phyloP scores from a whole-genome alignment of 495 filamentous ascomycete species.

The Penicillium malachiteum region DNA sequence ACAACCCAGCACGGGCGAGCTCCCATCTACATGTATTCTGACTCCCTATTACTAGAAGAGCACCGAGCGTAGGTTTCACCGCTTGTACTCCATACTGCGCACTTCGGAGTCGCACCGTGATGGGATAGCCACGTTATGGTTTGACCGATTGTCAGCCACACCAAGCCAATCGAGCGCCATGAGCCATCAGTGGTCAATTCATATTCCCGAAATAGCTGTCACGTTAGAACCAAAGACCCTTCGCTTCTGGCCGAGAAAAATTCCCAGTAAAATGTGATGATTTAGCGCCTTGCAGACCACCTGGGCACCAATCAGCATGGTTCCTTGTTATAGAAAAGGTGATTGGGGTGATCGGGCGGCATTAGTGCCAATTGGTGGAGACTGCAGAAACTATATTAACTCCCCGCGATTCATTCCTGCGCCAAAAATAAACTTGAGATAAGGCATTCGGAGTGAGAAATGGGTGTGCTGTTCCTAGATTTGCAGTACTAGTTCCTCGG shows the following conservation, averaged over 20 bases:
- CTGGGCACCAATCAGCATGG: slow-evolving; percentile 17
- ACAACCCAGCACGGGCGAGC: slow-evolving; percentile 9
- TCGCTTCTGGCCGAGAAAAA: background rate
- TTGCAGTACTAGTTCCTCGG: no score
- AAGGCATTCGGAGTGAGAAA: no score
- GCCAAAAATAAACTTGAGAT: background rate
- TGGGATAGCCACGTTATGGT: slow-evolving; percentile 9
- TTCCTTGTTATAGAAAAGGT: slow-evolving; percentile 9
- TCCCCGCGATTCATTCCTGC: background rate
- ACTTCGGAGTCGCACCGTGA: slow-evolving; percentile 7
- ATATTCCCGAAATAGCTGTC: no score
- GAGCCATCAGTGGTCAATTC: slow-evolving; percentile 6
- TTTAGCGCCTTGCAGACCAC: slow-evolving; percentile 18
- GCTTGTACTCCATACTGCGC: background rate
- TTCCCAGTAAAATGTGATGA: slow-evolving; percentile 21
- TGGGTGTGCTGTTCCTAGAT: no score
- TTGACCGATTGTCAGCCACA: slow-evolving; percentile 1
- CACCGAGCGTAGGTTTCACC: slow-evolving; percentile 18
- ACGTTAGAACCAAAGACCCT: no score
- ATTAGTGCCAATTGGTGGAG: slow-evolving; percentile 24
- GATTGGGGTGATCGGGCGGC: slow-evolving; percentile 27
- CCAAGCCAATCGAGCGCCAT: slow-evolving; percentile 13
- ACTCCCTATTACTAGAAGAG: background rate
- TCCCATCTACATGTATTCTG: slow-evolving; percentile 18
- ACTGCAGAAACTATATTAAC: background rate